Conservation (phyloP, 352 stramenopile genomes). For the Pythium folliculosum region DNA sequence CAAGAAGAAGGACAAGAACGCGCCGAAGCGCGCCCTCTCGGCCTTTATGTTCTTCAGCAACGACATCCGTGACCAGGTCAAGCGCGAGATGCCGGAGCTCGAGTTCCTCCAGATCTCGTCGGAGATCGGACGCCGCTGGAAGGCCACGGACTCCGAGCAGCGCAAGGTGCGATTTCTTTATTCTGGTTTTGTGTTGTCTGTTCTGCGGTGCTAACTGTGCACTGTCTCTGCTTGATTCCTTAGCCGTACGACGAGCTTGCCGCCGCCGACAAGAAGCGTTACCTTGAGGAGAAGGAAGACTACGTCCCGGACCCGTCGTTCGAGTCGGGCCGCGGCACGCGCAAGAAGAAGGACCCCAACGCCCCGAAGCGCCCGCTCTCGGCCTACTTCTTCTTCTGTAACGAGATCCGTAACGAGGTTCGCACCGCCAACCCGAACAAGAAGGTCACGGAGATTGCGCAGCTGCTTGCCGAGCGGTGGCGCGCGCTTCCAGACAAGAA, state of each 20-base stretch:
- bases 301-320: constrained; percentile 88
- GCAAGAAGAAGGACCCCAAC: constrained; percentile 92
- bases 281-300: constrained; percentile 88
- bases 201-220: no score
- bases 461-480: constrained; percentile 81
- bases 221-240: no score
- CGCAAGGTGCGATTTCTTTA: constrained; percentile 39
- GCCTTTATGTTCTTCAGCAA: constrained; percentile 93
- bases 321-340: constrained; percentile 54
- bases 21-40: constrained; percentile 87
- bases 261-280: constrained; percentile 84
- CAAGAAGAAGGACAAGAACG: constrained; percentile 93
- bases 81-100: constrained; percentile 87
- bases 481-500: constrained; percentile 91
- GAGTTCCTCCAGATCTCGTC: constrained; percentile 86
- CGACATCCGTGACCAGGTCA: constrained; percentile 88
- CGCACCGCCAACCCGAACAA: constrained; percentile 93
- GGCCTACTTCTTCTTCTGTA: constrained; percentile 96
- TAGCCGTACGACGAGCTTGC: constrained; percentile 87
- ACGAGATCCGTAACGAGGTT: constrained; percentile 90
- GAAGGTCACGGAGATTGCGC: constrained; percentile 93
- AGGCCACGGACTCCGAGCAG: constrained; percentile 66
- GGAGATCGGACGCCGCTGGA: constrained; percentile 87
- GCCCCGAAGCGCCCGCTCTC: constrained; percentile 94
- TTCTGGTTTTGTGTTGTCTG: no score